A percentile compares a stretch with the other conserved stretches of the same genome.
Conservation (phyloP, 2,329 filamentous ascomycete species). For the Aaosphaeria arxii region DNA sequence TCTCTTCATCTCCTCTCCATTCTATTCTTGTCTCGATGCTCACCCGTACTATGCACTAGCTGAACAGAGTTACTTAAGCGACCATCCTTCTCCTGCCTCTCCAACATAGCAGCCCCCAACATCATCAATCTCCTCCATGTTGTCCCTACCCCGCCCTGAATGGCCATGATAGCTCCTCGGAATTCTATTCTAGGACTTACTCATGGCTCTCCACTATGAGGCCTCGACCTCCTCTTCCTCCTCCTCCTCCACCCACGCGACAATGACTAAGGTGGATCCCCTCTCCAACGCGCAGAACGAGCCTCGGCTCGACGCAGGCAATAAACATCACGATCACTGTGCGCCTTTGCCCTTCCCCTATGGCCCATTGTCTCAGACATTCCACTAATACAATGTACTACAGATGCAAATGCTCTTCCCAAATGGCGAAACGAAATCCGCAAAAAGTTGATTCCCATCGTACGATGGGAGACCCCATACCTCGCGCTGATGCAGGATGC, state of each 20-base stretch:
- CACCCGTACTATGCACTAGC: no score
- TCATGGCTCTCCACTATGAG: constrained; percentile 15
- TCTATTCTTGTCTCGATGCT: no score
- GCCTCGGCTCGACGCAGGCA: constrained; percentile 62
- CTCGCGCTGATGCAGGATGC: constrained; percentile 81
- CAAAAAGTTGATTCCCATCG: constrained; percentile 76
- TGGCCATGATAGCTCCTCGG: constrained; percentile 2
- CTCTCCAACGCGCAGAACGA: constrained; percentile 1
- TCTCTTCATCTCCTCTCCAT: no score
- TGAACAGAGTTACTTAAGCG: no score
- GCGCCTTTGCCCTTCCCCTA: constrained; percentile 13
- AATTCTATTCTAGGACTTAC: not conserved
- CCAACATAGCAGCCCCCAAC: no score
- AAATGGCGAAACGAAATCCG: constrained; percentile 85
- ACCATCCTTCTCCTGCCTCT: no score
- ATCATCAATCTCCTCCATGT: no score
- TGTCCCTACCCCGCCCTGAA: not conserved
- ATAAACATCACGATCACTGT: constrained; percentile 69
- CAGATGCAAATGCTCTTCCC: constrained; percentile 81
- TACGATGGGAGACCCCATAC: constrained; percentile 94
- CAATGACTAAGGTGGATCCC: not conserved
- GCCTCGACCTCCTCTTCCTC: not conserved
- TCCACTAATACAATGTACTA: not conserved
- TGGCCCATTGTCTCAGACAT: not conserved
- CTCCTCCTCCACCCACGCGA: not conserved